phyloP scores from a whole-genome alignment of 352 stramenopile species.

The Globisporangium uncinulatum region DNA sequence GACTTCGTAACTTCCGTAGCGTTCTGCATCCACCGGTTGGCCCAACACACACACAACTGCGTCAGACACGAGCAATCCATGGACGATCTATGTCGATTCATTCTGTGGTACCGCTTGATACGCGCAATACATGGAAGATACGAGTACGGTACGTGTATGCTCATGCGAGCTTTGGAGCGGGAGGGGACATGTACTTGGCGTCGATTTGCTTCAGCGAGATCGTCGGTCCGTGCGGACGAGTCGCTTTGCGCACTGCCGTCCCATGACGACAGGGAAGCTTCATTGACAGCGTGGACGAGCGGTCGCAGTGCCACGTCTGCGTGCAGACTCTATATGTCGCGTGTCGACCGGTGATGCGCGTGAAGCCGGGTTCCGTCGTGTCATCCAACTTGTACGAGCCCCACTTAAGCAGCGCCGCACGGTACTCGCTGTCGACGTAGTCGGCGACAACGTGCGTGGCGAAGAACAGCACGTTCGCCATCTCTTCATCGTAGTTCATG shows the following conservation, averaged over 20 bases:
- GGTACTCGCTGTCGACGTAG: conserved; percentile 2
- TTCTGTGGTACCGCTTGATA: neutral
- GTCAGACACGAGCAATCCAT: neutral
- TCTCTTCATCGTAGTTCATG: conserved; percentile 17
- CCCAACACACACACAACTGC: neutral
- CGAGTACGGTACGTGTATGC: neutral
- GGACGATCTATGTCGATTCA: neutral
- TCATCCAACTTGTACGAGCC: neutral
- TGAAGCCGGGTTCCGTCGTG: neutral
- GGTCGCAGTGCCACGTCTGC: conserved; percentile 10
- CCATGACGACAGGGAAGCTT: no score
- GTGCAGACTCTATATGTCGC: neutral
- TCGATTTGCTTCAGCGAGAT: no score
- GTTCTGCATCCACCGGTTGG: neutral
- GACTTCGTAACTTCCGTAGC: neutral
- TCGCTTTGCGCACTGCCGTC: no score
- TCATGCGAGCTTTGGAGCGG: no score
- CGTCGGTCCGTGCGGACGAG: no score
- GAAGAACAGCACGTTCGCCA: conserved; percentile 10
- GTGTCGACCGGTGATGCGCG: neutral
- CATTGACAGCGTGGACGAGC: neutral
- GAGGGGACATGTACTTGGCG: no score
- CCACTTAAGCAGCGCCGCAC: no score
- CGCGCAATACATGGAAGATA: neutral
- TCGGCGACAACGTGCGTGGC: conserved; percentile 18